phyloP scores from a whole-genome alignment of 371 early-diverging fungal species.

The Mucor lusitanicus region DNA sequence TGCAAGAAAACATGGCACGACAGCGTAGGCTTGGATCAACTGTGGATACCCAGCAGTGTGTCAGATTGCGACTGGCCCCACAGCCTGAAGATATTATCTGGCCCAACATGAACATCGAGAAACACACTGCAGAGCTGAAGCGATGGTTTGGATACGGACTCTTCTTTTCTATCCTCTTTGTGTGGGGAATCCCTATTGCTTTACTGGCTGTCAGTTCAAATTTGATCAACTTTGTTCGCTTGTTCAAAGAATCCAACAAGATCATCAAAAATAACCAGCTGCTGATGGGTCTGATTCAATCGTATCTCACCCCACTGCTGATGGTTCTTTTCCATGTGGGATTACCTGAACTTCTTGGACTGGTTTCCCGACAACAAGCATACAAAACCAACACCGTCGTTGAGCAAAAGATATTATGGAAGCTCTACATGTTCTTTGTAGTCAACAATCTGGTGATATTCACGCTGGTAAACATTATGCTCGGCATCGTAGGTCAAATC shows the following conservation, averaged over 20 bases:
- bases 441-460: conserved; percentile 64
- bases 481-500: conserved; percentile 51
- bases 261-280: conserved; percentile 48
- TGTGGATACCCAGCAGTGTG: background rate
- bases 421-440: conserved; percentile 74
- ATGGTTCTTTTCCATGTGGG: conserved; percentile 64
- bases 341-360: conserved; percentile 63
- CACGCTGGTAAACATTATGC: conserved; percentile 54
- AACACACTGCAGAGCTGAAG: conserved; percentile 47
- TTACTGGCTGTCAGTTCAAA: conserved; percentile 59
- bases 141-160: conserved; percentile 55
- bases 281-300: conserved; percentile 61
- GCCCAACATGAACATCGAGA: conserved; percentile 68
- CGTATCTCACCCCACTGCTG: conserved; percentile 67
- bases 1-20: background rate
- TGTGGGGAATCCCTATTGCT: conserved; percentile 65
- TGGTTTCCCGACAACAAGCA: conserved; percentile 70
- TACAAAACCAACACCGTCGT: conserved; percentile 63
- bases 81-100: conserved; percentile 78
- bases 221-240: conserved; percentile 53
- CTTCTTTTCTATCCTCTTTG: conserved; percentile 57
- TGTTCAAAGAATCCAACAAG: conserved; percentile 44
- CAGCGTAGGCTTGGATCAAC: background rate
- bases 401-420: conserved; percentile 65
- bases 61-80: conserved; percentile 54